Evolutionary conservation across 2,329 filamentous ascomycete genomes (phyloP).

Genomic region (Scedosporium dehoogii): DNA sequence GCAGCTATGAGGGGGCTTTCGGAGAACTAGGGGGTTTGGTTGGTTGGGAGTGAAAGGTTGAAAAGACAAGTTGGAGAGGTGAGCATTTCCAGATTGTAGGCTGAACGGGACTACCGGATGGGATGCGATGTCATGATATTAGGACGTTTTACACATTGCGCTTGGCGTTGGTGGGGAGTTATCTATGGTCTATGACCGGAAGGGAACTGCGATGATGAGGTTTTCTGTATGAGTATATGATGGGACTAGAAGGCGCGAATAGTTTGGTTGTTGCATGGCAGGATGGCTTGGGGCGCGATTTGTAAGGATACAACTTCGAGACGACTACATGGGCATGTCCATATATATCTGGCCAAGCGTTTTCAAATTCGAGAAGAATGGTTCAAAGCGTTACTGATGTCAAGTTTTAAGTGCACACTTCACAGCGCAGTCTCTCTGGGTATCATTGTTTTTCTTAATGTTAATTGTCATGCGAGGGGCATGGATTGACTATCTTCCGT

Average conservation of each 20-base stretch:
- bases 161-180: not conserved
- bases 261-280: not conserved
- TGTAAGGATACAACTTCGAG: not conserved
- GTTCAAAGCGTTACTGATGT: not conserved
- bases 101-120: not conserved
- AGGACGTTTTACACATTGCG: not conserved
- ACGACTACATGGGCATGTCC: slow-evolving; percentile 7
- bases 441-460: slow-evolving; percentile 14
- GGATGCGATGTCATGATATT: not conserved
- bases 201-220: not conserved
- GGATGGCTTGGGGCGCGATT: not conserved
- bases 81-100: not conserved
- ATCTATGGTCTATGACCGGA: not conserved
- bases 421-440: too few relatives aligned
- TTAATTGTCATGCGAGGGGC: slow-evolving; percentile 13
- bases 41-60: not conserved
- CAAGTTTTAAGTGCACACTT: too few relatives aligned
- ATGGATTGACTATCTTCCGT: slow-evolving; percentile 16
- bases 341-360: slow-evolving; percentile 7
- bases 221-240: slow-evolving; percentile 3
- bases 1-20: slow-evolving; percentile 36
- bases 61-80: not conserved
- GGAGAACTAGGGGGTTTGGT: not conserved
- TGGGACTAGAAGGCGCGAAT: not conserved
- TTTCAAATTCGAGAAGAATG: not conserved